phyloP scores from a whole-genome alignment of 176 grass and related monocot species.

The Canna indica region DNA sequence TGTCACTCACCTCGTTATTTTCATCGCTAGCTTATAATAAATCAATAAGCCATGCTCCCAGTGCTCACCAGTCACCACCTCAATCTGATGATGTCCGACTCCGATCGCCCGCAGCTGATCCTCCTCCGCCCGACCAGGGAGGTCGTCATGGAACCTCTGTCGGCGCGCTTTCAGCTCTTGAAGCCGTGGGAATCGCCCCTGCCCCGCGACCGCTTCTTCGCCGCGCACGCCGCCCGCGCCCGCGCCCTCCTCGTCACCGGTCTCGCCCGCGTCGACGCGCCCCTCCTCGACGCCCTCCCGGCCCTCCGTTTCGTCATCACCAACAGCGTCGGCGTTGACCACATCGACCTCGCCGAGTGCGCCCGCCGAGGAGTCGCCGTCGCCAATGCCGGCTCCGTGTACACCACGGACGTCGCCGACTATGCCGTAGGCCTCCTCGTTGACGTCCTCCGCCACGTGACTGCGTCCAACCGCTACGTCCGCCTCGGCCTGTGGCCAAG shows the following conservation, averaged over 20 bases:
- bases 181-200: conserved; percentile 20
- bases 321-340: conserved; percentile 23
- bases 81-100: background rate
- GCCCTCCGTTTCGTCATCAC: conserved; percentile 11
- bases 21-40: too few species aligned
- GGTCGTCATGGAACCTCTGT: background rate
- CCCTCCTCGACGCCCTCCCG: conserved; percentile 20
- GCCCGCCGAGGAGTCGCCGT: conserved; percentile 22
- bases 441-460: conserved; percentile 10
- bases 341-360: conserved; percentile 26
- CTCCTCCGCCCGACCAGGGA: conserved; percentile 1
- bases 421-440: conserved; percentile 25
- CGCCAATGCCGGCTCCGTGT: conserved; percentile 14
- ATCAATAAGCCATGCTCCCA: too few species aligned
- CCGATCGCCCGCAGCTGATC: conserved; percentile 4
- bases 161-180: conserved; percentile 2
- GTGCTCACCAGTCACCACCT: too few species aligned
- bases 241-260: background rate
- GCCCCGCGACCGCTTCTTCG: conserved; percentile 1
- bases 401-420: conserved; percentile 25
- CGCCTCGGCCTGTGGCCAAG: conserved; percentile 18
- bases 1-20: too few species aligned
- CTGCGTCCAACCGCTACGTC: conserved; percentile 17
- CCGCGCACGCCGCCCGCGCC: conserved; percentile 3
- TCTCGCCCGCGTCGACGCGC: background rate